phyloP scores from a whole-genome alignment of 2,329 filamentous ascomycete species.

The Penicillium sp. region DNA sequence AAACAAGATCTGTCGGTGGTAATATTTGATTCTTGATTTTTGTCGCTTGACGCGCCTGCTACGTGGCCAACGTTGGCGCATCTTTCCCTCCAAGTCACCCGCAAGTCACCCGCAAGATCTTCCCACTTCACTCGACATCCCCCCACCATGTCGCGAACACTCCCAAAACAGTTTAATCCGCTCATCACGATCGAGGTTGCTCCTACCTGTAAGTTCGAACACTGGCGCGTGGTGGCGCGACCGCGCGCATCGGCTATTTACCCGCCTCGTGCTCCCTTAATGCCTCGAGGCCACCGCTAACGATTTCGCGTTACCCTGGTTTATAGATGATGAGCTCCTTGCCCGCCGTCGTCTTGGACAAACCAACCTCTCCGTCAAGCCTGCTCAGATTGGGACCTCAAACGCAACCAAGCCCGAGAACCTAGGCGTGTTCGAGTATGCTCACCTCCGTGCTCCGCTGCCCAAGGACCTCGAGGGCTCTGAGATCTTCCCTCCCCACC shows the following conservation, averaged over 20 bases:
- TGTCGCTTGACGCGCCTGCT: constrained; percentile 42
- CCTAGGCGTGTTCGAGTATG: constrained; percentile 89
- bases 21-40: constrained; percentile 20
- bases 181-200: constrained; percentile 45
- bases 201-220: constrained; percentile 45
- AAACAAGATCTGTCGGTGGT: constrained; percentile 4
- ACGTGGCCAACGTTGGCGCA: constrained; percentile 45
- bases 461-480: constrained; percentile 84
- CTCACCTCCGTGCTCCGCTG: constrained; percentile 86
- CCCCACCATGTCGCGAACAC: constrained; percentile 44
- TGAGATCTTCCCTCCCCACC: constrained; percentile 82
- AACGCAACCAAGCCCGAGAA: constrained; percentile 71
- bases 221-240: constrained; percentile 21
- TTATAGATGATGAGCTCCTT: constrained; percentile 69
- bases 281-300: constrained; percentile 17
- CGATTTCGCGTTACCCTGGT: constrained; percentile 4
- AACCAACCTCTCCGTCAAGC: constrained; percentile 83
- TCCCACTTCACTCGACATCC: constrained; percentile 10
- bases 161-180: constrained; percentile 50
- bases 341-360: constrained; percentile 85
- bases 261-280: constrained; percentile 6
- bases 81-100: constrained; percentile 21
- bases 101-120: constrained; percentile 13
- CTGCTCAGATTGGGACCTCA: constrained; percentile 67
- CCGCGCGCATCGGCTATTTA: constrained; percentile 12